phyloP scores from a whole-genome alignment of 2,329 filamentous ascomycete genomes.

The Ascochyta rabiei region DNA sequence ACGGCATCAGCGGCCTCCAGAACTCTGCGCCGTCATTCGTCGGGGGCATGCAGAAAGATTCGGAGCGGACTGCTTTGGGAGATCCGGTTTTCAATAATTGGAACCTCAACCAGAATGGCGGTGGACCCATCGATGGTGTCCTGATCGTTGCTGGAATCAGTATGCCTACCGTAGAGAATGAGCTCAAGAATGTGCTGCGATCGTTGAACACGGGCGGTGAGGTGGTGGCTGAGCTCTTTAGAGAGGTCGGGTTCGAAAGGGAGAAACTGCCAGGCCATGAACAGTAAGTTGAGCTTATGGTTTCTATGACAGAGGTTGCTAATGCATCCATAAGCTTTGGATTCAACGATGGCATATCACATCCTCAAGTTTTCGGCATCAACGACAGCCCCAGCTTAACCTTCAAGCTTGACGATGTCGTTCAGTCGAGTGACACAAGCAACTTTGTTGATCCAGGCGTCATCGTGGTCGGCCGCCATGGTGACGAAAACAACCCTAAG shows the following conservation, averaged over 20 bases:
- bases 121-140: conserved; percentile 10
- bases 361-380: conserved; percentile 11
- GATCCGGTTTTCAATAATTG: conserved; percentile 8
- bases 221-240: conserved; percentile 6
- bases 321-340: conserved; percentile 4
- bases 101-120: conserved; percentile 14
- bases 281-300: conserved; percentile 3
- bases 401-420: conserved; percentile 7
- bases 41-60: conserved; percentile 9
- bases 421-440: conserved; percentile 2
- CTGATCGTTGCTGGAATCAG: conserved; percentile 8
- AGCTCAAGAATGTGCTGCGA: conserved; percentile 6
- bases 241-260: conserved; percentile 9
- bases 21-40: conserved; percentile 5
- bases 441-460: conserved; percentile 15
- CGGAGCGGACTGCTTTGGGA: conserved; percentile 2
- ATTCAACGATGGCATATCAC: conserved; percentile 17
- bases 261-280: conserved; percentile 6
- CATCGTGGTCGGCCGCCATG: conserved; percentile 7
- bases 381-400: conserved; percentile 1
- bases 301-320: neutral
- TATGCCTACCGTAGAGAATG: conserved; percentile 4
- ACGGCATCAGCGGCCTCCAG: neutral
- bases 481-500: conserved; percentile 2
- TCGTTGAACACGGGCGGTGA: conserved; percentile 5